Base-by-base conservation (phyloP, 2,329 filamentous ascomycete species). In the Tolypocladium tropicale region DNA sequence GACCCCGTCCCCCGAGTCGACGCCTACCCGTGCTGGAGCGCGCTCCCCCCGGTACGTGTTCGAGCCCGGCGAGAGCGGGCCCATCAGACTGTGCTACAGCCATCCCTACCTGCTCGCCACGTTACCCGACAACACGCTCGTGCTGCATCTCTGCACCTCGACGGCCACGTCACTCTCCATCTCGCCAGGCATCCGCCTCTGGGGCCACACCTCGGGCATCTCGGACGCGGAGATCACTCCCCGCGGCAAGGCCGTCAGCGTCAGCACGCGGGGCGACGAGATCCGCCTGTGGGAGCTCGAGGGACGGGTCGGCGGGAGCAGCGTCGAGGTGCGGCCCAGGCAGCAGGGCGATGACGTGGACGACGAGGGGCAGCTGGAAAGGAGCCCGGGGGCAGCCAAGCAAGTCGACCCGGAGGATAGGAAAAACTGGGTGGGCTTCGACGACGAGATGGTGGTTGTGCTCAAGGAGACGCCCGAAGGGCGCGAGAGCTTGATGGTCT, bases 151-250 rank as follows among this genome's bases (percentile, higher is more conserved):
- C 34, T 89, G 93, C 62, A 90, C 83, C 4, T 93, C 90, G 0
- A 89, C 81, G 4, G 73, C 82, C 1, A 78, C 82, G 0, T 73
- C 77, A 0, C 76, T 96, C 2, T 82, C 80, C 1, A 85, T 96
- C 55, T 86, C 88, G 39, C 74, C 83, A 0, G 89, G 88, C 1
- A 86, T 85, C 60, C 81, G 90, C 32, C 80, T 96, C 6, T 96
- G 90, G 89, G 92, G 92, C 9, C 92, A 96, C 67, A 96, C 92
- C 0, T 95, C 91, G 2, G 89, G 89, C 3, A 90, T 96, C 36
- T 90, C 89, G 52, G 86, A 89, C 34, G 90, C 89, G 9, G 86
- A 95, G 64, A 89, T 96, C 55, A 92, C 89, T 21, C 83, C 88
- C 49, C 83, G 88, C 39, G 91, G 91, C 21, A 95, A 92, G 70